Evolutionary conservation across 306 rosid genomes (phyloP).

Genomic region (Styphnolobium japonicum): DNA sequence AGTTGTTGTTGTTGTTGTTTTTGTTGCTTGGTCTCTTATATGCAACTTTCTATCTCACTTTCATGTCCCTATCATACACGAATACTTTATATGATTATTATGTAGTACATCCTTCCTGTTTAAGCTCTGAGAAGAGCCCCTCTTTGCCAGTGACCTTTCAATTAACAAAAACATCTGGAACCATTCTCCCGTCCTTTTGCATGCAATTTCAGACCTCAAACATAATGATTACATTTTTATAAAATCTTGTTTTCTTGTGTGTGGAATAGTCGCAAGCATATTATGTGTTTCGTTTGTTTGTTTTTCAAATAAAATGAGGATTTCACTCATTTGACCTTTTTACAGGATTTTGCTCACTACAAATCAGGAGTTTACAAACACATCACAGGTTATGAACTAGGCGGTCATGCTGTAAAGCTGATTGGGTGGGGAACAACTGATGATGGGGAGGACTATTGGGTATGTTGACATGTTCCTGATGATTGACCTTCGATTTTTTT

Average conservation of each 20-base stretch:
- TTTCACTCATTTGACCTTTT: constrained; percentile 20
- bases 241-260: background rate
- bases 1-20: background rate
- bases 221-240: background rate
- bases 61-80: background rate
- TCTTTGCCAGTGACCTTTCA: constrained; percentile 8
- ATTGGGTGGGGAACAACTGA: constrained; percentile 95
- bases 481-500: constrained; percentile 1
- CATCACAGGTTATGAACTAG: constrained; percentile 63
- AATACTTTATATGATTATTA: background rate
- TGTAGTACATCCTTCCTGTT: background rate
- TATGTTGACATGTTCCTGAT: constrained; percentile 33
- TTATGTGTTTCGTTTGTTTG: background rate
- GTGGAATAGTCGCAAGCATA: background rate
- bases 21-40: background rate
- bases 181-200: background rate
- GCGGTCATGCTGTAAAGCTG: constrained; percentile 96
- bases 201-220: background rate
- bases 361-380: constrained; percentile 96
- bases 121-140: background rate
- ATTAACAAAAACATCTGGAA: background rate
- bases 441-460: constrained; percentile 92
- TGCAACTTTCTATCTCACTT: background rate
- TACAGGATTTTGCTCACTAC: constrained; percentile 95
- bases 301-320: background rate